Evolutionary conservation across 2,329 filamentous ascomycete genomes (phyloP), one percentile per base, ranked within the genome.

Genomic region (Aureobasidium melanogenum): DNA sequence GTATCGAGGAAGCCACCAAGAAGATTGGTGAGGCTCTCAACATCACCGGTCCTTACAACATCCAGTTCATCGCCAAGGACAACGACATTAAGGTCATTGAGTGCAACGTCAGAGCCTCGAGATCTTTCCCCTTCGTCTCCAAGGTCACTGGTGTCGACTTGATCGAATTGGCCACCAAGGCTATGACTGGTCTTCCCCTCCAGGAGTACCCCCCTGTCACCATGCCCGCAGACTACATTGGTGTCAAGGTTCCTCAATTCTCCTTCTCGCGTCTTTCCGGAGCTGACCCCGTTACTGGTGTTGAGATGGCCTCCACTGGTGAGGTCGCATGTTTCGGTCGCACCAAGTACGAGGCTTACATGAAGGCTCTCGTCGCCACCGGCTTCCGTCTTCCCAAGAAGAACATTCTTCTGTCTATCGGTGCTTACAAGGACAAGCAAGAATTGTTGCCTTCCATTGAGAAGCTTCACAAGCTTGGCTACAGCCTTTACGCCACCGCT

Each of bases 61-160:
- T 99, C 65, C 94, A 99, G 74, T 97, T 99, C 79, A 99, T 99
- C 70, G 94, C 94, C 69, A 97, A 97, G 80, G 92, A 97, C 74
- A 97, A 97, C 73, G 93, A 97, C 67, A 97, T 99, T 81, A 97
- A 97, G 81, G 94, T 99, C 67, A 99, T 99, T 66, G 94, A 99
- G 78, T 97, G 94, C 77, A 99, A 99, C 70, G 94, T 97, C 63
- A 88, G 94, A 65, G 94, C 94, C 17, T 97, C 94, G 48, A 85
- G 94, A 66, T 97, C 93, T 0, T 97, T 97, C 82, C 94, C 94
- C 64, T 99, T 99, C 72, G 92, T 97, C 17, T 97, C 92, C 66
- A 99, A 99, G 81, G 91, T 96, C 67, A 97, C 96, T 90, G 92
- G 92, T 56, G 89, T 97, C 57, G 93, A 99, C 72, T 82, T 99